These are phyloP conservation scores for Termitomyces bulborhizus DNA, from an alignment of 768 basidiomycete genomes.

Conservation along the genomic window DNA sequence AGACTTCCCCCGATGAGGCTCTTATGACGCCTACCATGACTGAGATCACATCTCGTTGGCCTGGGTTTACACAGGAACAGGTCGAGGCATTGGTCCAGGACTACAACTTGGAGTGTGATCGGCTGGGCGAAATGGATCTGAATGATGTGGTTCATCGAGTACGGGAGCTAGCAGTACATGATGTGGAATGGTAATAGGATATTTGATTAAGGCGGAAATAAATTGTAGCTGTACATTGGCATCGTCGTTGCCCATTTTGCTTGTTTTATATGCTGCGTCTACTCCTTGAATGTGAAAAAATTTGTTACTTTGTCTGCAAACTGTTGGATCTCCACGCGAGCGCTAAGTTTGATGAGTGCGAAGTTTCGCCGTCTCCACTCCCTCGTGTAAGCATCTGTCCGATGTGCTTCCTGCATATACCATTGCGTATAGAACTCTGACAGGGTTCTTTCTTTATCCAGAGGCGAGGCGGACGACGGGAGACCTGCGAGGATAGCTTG, in stretches of 20 bases:
- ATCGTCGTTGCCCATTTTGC: not conserved
- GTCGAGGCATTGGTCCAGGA: constrained; percentile 53
- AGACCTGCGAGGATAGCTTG: constrained; percentile 49
- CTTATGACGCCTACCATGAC: constrained; percentile 47
- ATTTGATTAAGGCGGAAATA: constrained; percentile 8
- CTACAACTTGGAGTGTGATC: constrained; percentile 55
- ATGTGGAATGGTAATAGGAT: constrained; percentile 30
- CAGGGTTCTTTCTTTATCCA: constrained; percentile 62
- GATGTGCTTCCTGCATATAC: constrained; percentile 60
- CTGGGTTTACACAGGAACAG: constrained; percentile 64
- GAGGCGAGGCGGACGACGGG: constrained; percentile 39
- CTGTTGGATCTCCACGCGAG: constrained; percentile 47
- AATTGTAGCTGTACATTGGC: not conserved
- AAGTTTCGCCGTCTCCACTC: constrained; percentile 65
- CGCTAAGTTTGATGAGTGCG: constrained; percentile 49
- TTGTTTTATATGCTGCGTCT: not conserved
- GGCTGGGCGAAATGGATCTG: constrained; percentile 51
- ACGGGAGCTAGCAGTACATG: constrained; percentile 53
- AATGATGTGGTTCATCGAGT: constrained; percentile 58
- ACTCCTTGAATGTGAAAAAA: constrained; percentile 18
- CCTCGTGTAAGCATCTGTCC: constrained; percentile 52
- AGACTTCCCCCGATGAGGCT: constrained; percentile 53
- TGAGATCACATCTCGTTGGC: constrained; percentile 68
- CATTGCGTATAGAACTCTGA: constrained; percentile 71
- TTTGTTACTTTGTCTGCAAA: constrained; percentile 27